Conservation (phyloP, 2,329 filamentous ascomycete genomes). For the Penicillium digitatum region DNA sequence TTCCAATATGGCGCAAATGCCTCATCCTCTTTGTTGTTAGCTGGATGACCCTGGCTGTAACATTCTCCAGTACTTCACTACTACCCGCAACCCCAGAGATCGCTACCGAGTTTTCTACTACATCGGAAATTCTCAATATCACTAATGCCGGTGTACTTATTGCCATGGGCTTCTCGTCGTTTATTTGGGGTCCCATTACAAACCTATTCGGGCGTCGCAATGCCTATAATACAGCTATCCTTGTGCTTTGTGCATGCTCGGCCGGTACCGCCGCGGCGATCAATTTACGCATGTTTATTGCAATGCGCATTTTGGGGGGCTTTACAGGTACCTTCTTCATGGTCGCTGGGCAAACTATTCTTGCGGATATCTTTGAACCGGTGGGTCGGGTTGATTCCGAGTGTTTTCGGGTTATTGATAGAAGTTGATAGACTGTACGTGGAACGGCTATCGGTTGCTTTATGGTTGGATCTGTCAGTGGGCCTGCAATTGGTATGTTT, state of each 20-base stretch:
- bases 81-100: slow-evolving; percentile 42
- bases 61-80: slow-evolving; percentile 44
- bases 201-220: slow-evolving; percentile 29
- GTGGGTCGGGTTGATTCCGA: slow-evolving; percentile 15
- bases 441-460: slow-evolving; percentile 46
- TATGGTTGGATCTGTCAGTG: slow-evolving; percentile 42
- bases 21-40: slow-evolving; percentile 42
- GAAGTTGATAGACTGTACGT: slow-evolving; percentile 31
- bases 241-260: slow-evolving; percentile 32
- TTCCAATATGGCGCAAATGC: slow-evolving; percentile 39
- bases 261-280: slow-evolving; percentile 32
- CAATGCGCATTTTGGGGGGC: slow-evolving; percentile 34
- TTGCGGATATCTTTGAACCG: slow-evolving; percentile 41
- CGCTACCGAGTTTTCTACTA: slow-evolving; percentile 36
- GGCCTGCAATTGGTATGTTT: slow-evolving; percentile 41
- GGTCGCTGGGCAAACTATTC: slow-evolving; percentile 39
- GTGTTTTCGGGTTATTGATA: neutral
- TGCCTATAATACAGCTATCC: slow-evolving; percentile 35
- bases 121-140: slow-evolving; percentile 33
- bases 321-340: slow-evolving; percentile 41
- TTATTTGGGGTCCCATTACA: slow-evolving; percentile 36
- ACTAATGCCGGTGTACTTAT: slow-evolving; percentile 39
- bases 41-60: slow-evolving; percentile 42
- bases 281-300: slow-evolving; percentile 36
- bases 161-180: slow-evolving; percentile 38